Percentiles rank a stretch among this genome's conserved stretches.
Conservation (phyloP, 108 stramenopile genomes). For the Cyclotella sp. region DNA sequence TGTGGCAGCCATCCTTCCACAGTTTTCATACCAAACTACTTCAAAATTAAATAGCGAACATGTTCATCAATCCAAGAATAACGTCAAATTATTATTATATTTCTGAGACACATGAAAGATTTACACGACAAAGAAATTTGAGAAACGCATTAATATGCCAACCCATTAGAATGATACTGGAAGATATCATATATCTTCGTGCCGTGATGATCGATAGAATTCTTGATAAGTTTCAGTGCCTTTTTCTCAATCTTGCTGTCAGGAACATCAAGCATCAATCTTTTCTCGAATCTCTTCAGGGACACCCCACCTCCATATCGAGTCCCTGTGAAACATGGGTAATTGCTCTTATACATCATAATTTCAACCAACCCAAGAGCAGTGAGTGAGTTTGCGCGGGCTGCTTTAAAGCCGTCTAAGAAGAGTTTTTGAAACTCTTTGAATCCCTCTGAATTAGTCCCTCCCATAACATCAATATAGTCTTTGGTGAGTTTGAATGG, state of each 20-base stretch:
- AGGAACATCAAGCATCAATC: slow-evolving; percentile 81
- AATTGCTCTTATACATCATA: slow-evolving; percentile 96
- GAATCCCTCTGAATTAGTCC: slow-evolving; percentile 68
- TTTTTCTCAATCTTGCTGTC: slow-evolving; percentile 71
- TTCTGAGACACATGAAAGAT: too few species aligned
- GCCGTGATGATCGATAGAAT: slow-evolving; percentile 66
- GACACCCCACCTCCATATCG: slow-evolving; percentile 82
- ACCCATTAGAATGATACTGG: slow-evolving; percentile 59
- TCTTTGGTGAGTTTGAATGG: slow-evolving; percentile 98
- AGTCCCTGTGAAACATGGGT: slow-evolving; percentile 91
- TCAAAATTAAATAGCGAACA: too few species aligned
- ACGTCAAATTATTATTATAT: too few species aligned
- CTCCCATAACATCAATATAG: slow-evolving; percentile 96
- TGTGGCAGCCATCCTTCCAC: too few species aligned
- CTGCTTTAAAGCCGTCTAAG: slow-evolving; percentile 83
- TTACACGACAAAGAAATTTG: not conserved
- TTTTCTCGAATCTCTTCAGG: slow-evolving; percentile 76
- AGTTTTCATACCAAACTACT: too few species aligned
- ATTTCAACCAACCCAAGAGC: slow-evolving; percentile 96
- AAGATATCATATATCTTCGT: slow-evolving; percentile 74
- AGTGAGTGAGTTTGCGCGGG: slow-evolving; percentile 78
- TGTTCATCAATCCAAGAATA: too few species aligned
- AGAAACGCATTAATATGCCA: slow-evolving; percentile 28
- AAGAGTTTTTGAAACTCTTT: slow-evolving; percentile 86
- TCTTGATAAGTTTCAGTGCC: slow-evolving; percentile 68